Evolutionary conservation across 768 basidiomycete genomes (phyloP), one percentile per base, ranked within the genome.

Genomic region (Termitomyces sp.): DNA sequence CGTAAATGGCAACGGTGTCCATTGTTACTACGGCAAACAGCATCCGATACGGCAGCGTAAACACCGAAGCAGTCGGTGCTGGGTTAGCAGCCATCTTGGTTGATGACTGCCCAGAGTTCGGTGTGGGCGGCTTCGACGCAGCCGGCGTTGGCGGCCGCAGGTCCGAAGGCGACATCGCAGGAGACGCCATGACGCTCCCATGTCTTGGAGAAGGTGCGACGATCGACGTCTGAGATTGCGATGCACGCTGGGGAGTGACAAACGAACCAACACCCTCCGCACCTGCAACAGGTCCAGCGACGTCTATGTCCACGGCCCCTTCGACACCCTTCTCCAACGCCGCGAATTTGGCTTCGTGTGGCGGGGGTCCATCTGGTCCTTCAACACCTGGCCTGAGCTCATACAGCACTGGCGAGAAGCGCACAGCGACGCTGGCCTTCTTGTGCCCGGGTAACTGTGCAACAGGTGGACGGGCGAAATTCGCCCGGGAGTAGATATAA

Each of bases 361-460:
- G 69, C 4, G 64, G 62, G 25, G 63, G 62, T 31, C 64, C 68
- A 25, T 71, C 70, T 7, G 60, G 69, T 49, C 70, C 68, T 43
- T 74, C 72, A 8, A 88, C 82, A 31, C 81, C 84, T 9, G 81
- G 80, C 31, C 96, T 81, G n/a, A 98, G 78, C 69, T 98, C 94
- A 68, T 95, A 98, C 46, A 99, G 73, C 25, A 98, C 81, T 0
- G 96, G 97, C 36, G 92, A 96, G 74, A 98, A 99, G 50, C 88
- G 81, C 42, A 99, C 94, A 1, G 92, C 96, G 3, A 98, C 89
- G 66, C 91, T 94, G 0, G 96, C 89, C 67, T 96, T 97, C 76
- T 94, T 94, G 78, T 98, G 93, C 2, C 97, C 97, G 3, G 97
- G 96, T 5, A 98, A 79, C 70, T 96, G 95, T 14, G 95, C 97